Evolutionary conservation across 257 asterid species (phyloP), one percentile per base, ranked within the genome.

Genomic region (Forsythia viridissima): DNA sequence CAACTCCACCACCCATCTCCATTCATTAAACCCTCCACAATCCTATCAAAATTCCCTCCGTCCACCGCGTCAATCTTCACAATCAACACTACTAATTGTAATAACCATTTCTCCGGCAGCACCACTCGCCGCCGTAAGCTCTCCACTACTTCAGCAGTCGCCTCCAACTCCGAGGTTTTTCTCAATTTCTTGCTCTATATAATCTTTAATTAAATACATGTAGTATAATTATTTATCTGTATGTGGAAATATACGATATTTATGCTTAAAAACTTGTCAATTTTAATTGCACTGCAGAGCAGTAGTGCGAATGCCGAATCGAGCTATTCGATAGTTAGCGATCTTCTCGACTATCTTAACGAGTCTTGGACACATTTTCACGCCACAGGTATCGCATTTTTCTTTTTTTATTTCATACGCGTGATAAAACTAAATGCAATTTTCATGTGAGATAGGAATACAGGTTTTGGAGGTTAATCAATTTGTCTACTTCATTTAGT

Each of bases 301-400:
- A 66, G 74, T 63, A 40, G 76, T 79, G 76, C 89, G 38, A 74
- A 74, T 74, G 51, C 83, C 51, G 91, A 90, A 74, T 79, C 90
- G 70, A 77, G 86, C 77, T 81, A 84, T 67, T 92, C 98, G 18
- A 86, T 96, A 71, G 97, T 96, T 65, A 87, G 91, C 13, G 97
- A 92, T 82, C 90, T 96, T 78, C 84, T 93, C 83, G 98, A 96
- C 74, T 96, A 90, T 88, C 98, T 96, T 67, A 96, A 96, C 61
- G 97, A 96, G 85, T 96, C 97, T 2, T 96, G 99, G 98, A 96
- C 98, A 51, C 99, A 92, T 72, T 96, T 96, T 83, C 98, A 96
- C 82, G 99, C 99, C 76, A 93, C 99, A 66, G 98, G 99, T 96
- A 85, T 61, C 13, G 20, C 77, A 6, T 52, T 77, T 68, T 7